Conservation (phyloP, 345 rosid species). For the Rhizophora apiculata region DNA sequence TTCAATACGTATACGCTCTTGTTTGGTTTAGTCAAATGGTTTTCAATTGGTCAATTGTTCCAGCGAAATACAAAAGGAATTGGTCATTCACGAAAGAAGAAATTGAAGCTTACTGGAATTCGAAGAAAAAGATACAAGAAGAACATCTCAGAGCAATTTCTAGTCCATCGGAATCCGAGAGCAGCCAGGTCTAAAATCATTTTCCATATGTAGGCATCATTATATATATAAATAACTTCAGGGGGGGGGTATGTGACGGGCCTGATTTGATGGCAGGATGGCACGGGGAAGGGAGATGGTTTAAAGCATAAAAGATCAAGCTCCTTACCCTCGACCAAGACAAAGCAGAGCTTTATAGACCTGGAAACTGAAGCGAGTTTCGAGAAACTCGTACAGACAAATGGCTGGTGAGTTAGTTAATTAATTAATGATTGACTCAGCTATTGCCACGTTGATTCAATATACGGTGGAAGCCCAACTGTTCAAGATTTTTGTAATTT, state of each 20-base stretch:
- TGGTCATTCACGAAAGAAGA: slow-evolving; percentile 66
- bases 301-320: slow-evolving; percentile 30
- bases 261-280: slow-evolving; percentile 14
- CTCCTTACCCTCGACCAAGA: slow-evolving; percentile 25
- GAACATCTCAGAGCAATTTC: slow-evolving; percentile 48
- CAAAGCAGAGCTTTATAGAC: slow-evolving; percentile 19
- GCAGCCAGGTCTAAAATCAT: slow-evolving; percentile 12
- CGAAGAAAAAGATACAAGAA: slow-evolving; percentile 57
- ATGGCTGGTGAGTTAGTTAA: slow-evolving; percentile 47
- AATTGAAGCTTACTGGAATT: slow-evolving; percentile 72
- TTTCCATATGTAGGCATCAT: too few relatives aligned
- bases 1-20: not conserved
- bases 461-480: not conserved
- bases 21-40: not conserved
- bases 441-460: not conserved
- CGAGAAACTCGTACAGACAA: slow-evolving; percentile 33
- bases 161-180: slow-evolving; percentile 14
- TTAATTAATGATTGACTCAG: not conserved
- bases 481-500: too few relatives aligned
- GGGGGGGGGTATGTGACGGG: too few relatives aligned
- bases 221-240: too few relatives aligned
- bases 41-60: not conserved
- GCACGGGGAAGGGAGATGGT: not conserved
- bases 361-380: slow-evolving; percentile 21
- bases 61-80: slow-evolving; percentile 56